A percentile compares a stretch with the other conserved stretches of the same genome.
These are phyloP conservation scores for Corylus avellana DNA, from an alignment of 306 rosid genomes.

Conservation along the genomic window DNA sequence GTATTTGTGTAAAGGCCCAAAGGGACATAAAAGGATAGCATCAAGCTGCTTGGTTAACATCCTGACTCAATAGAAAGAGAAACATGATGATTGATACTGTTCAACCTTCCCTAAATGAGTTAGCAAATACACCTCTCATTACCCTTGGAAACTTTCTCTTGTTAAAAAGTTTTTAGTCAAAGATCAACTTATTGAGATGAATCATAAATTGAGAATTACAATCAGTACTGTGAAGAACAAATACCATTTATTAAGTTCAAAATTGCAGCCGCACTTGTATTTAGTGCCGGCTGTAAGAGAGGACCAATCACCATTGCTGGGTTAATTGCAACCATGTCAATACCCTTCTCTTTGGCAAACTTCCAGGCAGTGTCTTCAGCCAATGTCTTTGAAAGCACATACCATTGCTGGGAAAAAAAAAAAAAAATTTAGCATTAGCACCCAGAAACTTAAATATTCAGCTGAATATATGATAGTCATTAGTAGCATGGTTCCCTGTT, in stretches of 20 bases:
- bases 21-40: background rate
- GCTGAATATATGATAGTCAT: background rate
- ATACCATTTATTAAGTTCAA: slow-evolving; percentile 63
- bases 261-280: slow-evolving; percentile 52
- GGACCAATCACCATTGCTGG: slow-evolving; percentile 80
- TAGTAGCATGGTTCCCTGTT: background rate
- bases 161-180: background rate
- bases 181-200: background rate
- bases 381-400: slow-evolving; percentile 72
- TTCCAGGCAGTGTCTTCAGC: slow-evolving; percentile 94
- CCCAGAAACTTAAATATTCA: slow-evolving; percentile 2
- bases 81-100: background rate
- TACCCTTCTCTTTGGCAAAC: slow-evolving; percentile 64
- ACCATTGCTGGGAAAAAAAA: slow-evolving; percentile 62
- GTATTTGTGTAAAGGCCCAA: background rate
- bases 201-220: background rate
- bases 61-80: background rate
- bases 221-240: background rate
- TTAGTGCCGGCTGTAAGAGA: slow-evolving; percentile 72
- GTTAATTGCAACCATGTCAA: slow-evolving; percentile 71
- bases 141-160: background rate
- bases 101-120: background rate
- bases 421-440: background rate
- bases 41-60: background rate
- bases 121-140: background rate